These are phyloP conservation scores for Angomonas deanei DNA, from an alignment of 208 protist species.

Conservation along the genomic window DNA sequence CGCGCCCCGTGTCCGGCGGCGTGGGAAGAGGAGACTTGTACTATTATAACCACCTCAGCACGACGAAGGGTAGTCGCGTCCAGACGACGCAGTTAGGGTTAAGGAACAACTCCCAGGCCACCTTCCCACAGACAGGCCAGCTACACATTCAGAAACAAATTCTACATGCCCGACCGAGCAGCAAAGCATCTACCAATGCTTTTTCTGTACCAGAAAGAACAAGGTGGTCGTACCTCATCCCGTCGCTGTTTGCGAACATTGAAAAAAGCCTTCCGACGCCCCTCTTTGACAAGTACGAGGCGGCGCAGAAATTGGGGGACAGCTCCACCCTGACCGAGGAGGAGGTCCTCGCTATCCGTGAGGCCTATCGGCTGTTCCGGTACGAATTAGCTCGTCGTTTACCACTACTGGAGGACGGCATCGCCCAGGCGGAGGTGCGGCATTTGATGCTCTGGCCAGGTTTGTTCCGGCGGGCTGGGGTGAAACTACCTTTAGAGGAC, in stretches of 20 bases:
- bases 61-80: slow-evolving; percentile 8
- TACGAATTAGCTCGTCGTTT: slow-evolving; percentile 74
- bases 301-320: too few species aligned
- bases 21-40: slow-evolving; percentile 53
- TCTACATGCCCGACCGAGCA: slow-evolving; percentile 23
- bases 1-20: slow-evolving; percentile 20
- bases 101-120: slow-evolving; percentile 48
- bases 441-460: slow-evolving; percentile 54
- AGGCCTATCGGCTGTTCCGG: slow-evolving; percentile 44
- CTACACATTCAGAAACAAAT: slow-evolving; percentile 55
- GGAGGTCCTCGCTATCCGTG: slow-evolving; percentile 17
- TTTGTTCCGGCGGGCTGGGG: slow-evolving; percentile 48
- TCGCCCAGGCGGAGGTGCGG: slow-evolving; percentile 49
- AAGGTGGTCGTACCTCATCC: slow-evolving; percentile 62
- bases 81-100: slow-evolving; percentile 37
- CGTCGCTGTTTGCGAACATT: slow-evolving; percentile 33
- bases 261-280: slow-evolving; percentile 16
- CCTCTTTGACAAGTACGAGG: slow-evolving; percentile 29
- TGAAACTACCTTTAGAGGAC: slow-evolving; percentile 31
- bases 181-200: slow-evolving; percentile 14
- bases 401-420: slow-evolving; percentile 70
- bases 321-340: slow-evolving; percentile 12
- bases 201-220: slow-evolving; percentile 23
- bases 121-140: slow-evolving; percentile 51
- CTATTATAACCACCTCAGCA: slow-evolving; percentile 24